These are phyloP conservation scores for Chrysoporthe cubensis DNA, from an alignment of 2,329 filamentous ascomycete genomes.

Conservation along the genomic window DNA sequence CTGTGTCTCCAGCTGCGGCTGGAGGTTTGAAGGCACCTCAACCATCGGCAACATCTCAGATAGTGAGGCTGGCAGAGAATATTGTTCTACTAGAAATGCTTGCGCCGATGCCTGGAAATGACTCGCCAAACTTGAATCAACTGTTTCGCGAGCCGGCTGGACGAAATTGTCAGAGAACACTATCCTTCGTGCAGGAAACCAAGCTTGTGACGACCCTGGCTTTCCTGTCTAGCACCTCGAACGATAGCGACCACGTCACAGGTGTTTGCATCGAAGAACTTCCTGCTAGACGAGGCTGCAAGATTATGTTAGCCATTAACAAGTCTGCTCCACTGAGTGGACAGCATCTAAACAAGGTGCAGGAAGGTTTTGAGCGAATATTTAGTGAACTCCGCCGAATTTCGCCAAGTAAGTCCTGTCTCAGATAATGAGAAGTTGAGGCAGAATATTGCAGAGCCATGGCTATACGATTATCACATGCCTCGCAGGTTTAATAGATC, in stretches of 20 bases:
- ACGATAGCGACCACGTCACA: slow-evolving; percentile 10
- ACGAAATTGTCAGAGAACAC: background rate
- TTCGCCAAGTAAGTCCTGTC: background rate
- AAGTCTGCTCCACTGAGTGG: background rate
- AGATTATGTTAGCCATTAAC: slow-evolving; percentile 22
- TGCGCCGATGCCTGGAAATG: background rate
- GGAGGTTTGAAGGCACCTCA: background rate
- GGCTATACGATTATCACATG: too few species aligned
- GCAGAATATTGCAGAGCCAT: background rate
- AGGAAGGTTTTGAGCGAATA: slow-evolving; percentile 13
- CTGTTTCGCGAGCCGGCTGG: too few species aligned
- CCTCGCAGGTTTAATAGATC: background rate
- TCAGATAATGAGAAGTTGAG: background rate
- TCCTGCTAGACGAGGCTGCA: background rate
- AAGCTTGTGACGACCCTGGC: slow-evolving; percentile 17
- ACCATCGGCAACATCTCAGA: background rate
- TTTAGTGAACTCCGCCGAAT: slow-evolving; percentile 5
- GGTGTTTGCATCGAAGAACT: slow-evolving; percentile 22
- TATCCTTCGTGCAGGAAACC: slow-evolving; percentile 16
- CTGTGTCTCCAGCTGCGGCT: background rate
- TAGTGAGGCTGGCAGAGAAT: slow-evolving; percentile 17
- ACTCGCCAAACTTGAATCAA: background rate
- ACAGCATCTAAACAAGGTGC: background rate
- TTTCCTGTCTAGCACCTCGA: slow-evolving; percentile 19
- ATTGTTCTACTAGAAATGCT: slow-evolving; percentile 15